phyloP scores from a whole-genome alignment of 768 basidiomycete species.

The Hypsizygus marmoreus region DNA sequence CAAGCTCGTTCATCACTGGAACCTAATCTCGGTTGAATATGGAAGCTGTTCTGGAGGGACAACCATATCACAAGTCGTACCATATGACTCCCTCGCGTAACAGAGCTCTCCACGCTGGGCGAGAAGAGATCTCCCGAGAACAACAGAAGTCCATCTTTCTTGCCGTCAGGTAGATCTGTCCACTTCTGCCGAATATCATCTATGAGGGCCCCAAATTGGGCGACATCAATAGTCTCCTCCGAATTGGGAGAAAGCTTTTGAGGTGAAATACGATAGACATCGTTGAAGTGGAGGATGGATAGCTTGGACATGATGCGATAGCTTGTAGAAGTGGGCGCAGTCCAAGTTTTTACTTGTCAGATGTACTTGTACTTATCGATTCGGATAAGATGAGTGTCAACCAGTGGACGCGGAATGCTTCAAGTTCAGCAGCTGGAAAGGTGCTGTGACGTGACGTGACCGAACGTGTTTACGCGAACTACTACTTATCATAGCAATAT shows the following conservation, averaged over 20 bases:
- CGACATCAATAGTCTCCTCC: constrained; percentile 76
- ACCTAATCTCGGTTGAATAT: constrained; percentile 49
- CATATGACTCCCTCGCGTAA: constrained; percentile 92
- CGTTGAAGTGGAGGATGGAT: constrained; percentile 72
- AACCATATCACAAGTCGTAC: constrained; percentile 43
- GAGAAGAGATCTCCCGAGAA: constrained; percentile 92
- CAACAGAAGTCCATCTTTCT: constrained; percentile 71
- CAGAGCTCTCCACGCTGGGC: constrained; percentile 83
- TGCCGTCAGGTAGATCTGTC: constrained; percentile 46
- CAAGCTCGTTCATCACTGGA: constrained; percentile 80
- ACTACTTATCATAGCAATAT: too few species aligned
- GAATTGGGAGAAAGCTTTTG: constrained; percentile 63
- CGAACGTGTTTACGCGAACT: too few species aligned
- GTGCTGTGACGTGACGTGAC: too few species aligned
- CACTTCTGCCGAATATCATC: constrained; percentile 63
- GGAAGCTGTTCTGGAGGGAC: background rate
- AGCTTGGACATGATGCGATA: constrained; percentile 25
- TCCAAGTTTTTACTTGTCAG: too few species aligned
- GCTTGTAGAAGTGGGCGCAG: background rate
- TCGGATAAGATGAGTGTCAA: too few species aligned
- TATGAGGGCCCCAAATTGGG: constrained; percentile 79
- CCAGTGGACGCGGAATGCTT: too few species aligned
- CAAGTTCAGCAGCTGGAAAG: too few species aligned
- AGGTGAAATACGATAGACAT: constrained; percentile 79
- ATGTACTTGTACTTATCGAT: too few species aligned